Evolutionary conservation across 192 early-diverging fungal species (phyloP).

Genomic region (Coemansia sp.): DNA sequence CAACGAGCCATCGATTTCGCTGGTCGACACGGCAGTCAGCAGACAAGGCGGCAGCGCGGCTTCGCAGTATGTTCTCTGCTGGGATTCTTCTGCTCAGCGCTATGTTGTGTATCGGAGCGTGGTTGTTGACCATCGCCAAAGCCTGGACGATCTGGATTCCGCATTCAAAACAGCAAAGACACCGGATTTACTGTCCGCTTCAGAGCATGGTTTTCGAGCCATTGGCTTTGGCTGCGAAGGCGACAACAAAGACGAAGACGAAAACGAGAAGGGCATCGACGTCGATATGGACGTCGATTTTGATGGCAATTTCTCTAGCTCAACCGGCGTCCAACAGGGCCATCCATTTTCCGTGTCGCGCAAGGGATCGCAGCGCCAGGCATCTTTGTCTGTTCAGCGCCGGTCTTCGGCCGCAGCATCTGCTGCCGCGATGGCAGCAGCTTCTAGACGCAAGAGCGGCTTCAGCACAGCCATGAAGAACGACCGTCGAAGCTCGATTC

Average conservation of each 20-base stretch:
- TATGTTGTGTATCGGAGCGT: constrained; percentile 33
- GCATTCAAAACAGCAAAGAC: background rate
- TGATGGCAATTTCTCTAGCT: background rate
- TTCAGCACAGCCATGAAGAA: constrained; percentile 30
- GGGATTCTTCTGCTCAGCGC: constrained; percentile 30
- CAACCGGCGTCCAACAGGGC: background rate
- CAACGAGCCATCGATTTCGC: constrained; percentile 27
- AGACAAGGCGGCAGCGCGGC: constrained; percentile 3
- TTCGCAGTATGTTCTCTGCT: constrained; percentile 47
- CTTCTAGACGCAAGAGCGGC: constrained; percentile 36
- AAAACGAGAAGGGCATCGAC: background rate
- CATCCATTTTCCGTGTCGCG: constrained; percentile 17
- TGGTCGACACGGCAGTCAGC: constrained; percentile 26
- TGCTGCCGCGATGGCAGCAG: constrained; percentile 25
- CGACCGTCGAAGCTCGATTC: constrained; percentile 43
- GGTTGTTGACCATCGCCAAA: constrained; percentile 12
- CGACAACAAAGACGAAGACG: constrained; percentile 7
- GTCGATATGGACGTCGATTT: constrained; percentile 4
- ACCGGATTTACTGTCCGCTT: background rate
- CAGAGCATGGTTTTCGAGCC: background rate
- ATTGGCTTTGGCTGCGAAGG: background rate
- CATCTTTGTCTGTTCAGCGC: constrained; percentile 47
- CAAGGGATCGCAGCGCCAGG: constrained; percentile 29
- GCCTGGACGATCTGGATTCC: constrained; percentile 9
- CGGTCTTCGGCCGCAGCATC: constrained; percentile 38